Base-by-base conservation (phyloP, 345 rosid genomes). In the Camelina sativa region DNA sequence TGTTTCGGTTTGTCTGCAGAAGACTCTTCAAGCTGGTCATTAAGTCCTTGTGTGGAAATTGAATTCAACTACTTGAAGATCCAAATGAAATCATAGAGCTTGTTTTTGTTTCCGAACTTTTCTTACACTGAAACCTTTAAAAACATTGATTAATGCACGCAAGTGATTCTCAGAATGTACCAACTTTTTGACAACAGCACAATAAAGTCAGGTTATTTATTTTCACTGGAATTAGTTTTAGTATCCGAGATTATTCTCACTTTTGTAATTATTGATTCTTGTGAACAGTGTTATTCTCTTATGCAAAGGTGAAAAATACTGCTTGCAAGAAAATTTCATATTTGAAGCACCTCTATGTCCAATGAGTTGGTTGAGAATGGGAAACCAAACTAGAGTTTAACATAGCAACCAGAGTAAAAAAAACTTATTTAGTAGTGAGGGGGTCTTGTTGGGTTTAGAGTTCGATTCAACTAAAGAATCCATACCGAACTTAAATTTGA, bases 1-100 rank as follows among this genome's bases (percentile, higher is more conserved):
- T 53, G 82, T 92, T 41, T 66, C 96, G 30, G 9, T 84, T 76
- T 86, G 87, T 84, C 86, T 95, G 0, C 91, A 92, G 78, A 90
- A 80, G 80, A 80, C 74, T 82, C 82, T 85, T 61, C 84, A 85
- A 66, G 56, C 80, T 34, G 83, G 86, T 52, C 57, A 57, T 63
- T 87, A 86, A 79, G 65, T 55, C 37, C 43, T 28, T 51, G 2
- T 47, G 50, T 59, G 81, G 73, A 72, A 35, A 51, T 16, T 71
- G 70, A 76, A 32, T 61, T 52, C 55, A 35, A 62, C 62, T 5
- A 60, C 73, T 25, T 58, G 62, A 19, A 44, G 47, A 32, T 61
- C 69, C 51, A 69, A 43, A 22, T 65, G 15, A 35, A 65, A 65
- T 46, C 43, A 34, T 44, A 60, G 65, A 61, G 52, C 50, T 76